Percentiles rank a stretch among this genome's conserved stretches.
Evolutionary conservation across 108 stramenopile genomes (phyloP).

Genomic region (Mediolabrus comicus): DNA sequence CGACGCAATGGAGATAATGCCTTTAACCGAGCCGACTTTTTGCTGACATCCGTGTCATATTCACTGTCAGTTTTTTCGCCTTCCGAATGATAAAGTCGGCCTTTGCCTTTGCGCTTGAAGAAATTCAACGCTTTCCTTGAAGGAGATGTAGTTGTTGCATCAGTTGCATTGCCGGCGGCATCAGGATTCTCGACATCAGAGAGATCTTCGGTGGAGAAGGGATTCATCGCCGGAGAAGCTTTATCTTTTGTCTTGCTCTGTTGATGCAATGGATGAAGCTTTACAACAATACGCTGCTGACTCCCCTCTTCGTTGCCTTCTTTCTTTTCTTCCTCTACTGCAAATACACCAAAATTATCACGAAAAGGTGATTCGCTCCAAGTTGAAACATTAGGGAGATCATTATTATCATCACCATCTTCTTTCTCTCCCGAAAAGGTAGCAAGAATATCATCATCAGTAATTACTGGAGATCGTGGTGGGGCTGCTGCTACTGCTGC

Average conservation of each 20-base stretch:
- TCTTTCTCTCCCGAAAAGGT: neutral
- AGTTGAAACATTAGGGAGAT: neutral
- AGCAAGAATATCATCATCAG: neutral
- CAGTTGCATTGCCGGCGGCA: neutral
- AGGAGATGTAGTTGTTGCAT: neutral
- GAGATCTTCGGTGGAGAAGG: neutral
- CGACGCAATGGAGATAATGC: neutral
- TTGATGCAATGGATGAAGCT: neutral
- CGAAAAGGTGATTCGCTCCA: neutral
- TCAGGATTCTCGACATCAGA: neutral
- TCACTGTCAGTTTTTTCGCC: conserved; percentile 24
- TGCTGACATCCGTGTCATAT: conserved; percentile 1
- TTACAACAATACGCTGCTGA: neutral
- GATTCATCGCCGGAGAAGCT: neutral
- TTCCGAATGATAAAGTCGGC: conserved; percentile 16
- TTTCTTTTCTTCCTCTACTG: neutral
- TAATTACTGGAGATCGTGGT: neutral
- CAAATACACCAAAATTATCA: neutral
- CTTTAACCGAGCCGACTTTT: neutral
- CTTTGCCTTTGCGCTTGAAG: conserved; percentile 3
- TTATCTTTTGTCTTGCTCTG: neutral
- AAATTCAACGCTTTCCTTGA: neutral
- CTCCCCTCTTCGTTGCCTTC: neutral
- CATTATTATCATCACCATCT: no score
- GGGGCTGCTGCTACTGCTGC: no score